Conservation (phyloP, 2,329 filamentous ascomycete genomes). For the Pyrenophora tritici-repentis region DNA sequence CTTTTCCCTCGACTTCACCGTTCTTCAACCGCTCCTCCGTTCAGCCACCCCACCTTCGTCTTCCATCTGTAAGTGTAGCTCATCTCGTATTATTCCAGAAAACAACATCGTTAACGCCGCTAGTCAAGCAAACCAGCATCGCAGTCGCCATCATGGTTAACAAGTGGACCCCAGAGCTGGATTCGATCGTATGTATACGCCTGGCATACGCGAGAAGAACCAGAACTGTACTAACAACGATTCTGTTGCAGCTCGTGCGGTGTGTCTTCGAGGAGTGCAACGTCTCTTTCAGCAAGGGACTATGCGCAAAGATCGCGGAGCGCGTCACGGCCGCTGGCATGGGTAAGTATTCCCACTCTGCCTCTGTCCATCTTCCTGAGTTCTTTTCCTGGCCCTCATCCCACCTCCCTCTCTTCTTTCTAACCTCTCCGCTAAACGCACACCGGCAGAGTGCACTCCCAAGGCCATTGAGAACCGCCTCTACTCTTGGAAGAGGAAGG, state of each 20-base stretch:
- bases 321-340: conserved; percentile 11
- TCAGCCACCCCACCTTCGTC: too few species aligned
- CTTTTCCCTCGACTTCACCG: too few species aligned
- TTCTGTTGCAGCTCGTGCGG: conserved; percentile 21
- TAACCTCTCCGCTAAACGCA: too few species aligned
- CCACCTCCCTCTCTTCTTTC: background rate
- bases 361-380: background rate
- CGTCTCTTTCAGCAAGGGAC: conserved; percentile 15
- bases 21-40: too few species aligned
- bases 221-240: background rate
- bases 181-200: conserved; percentile 22
- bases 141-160: conserved; percentile 18
- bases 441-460: conserved; percentile 27
- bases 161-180: conserved; percentile 29
- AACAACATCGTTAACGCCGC: background rate
- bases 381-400: too few species aligned
- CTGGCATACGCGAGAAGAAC: too few species aligned
- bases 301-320: conserved; percentile 19
- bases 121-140: background rate
- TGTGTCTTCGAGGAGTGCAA: conserved; percentile 21
- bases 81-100: background rate
- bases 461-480: conserved; percentile 37
- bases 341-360: conserved; percentile 2
- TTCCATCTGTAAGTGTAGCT: background rate
- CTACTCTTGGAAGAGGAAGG: conserved; percentile 25